Evolutionary conservation across 768 basidiomycete genomes (phyloP).

Genomic region (Dacryopinax primogenitus): DNA sequence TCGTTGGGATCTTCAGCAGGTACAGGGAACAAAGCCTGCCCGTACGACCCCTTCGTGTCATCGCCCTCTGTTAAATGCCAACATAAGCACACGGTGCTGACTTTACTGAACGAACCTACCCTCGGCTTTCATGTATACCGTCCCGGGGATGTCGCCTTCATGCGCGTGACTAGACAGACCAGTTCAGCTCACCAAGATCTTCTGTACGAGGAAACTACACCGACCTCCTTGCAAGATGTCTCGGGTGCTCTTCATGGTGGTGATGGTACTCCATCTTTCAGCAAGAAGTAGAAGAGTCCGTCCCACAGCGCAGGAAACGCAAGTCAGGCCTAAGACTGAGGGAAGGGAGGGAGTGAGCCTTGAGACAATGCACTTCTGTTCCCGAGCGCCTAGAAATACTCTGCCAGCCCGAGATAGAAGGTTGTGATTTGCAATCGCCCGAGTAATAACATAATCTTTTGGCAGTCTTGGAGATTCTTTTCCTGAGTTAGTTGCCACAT

Average conservation of each 20-base stretch:
- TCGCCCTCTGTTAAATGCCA: constrained; percentile 3
- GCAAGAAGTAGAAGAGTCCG: too few relatives aligned
- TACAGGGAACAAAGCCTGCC: constrained; percentile 13
- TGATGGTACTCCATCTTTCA: background rate
- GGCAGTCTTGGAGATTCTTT: too few relatives aligned
- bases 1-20: constrained; percentile 13
- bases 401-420: background rate
- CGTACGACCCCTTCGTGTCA: constrained; percentile 8
- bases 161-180: constrained; percentile 10
- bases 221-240: background rate
- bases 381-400: constrained; percentile 6
- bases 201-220: background rate
- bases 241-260: background rate
- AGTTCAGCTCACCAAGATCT: background rate
- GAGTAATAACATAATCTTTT: too few relatives aligned
- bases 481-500: background rate
- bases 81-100: background rate
- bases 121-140: constrained; percentile 11
- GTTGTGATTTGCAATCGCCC: background rate
- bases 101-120: background rate
- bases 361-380: background rate
- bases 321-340: too few relatives aligned
- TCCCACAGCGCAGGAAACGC: too few relatives aligned
- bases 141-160: constrained; percentile 13
- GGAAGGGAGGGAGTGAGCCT: too few relatives aligned